phyloP scores from a whole-genome alignment of 2,329 filamentous ascomycete species.

The Paraphoma sp. region DNA sequence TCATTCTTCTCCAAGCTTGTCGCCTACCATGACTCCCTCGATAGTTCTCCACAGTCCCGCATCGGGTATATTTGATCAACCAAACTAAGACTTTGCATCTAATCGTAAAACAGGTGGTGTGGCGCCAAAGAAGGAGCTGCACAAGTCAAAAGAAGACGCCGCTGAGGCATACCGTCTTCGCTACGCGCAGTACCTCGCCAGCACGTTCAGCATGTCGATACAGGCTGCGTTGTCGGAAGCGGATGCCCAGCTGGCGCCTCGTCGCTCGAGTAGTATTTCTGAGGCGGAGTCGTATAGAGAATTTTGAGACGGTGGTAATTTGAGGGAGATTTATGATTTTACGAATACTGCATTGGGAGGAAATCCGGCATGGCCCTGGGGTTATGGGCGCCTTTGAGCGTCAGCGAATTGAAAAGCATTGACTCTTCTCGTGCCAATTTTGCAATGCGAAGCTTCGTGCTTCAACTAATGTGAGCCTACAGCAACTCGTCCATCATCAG shows the following conservation, averaged over 20 bases:
- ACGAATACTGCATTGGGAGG: conserved; percentile 25
- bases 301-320: conserved; percentile 17
- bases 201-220: conserved; percentile 49
- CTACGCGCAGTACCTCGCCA: conserved; percentile 49
- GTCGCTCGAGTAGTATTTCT: conserved; percentile 42
- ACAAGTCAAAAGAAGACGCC: conserved; percentile 40
- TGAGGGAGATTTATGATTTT: conserved; percentile 24
- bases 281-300: conserved; percentile 43
- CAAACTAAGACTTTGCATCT: conserved; percentile 44
- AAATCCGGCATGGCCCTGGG: conserved; percentile 29
- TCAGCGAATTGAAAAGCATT: conserved; percentile 30
- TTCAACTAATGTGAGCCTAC: conserved; percentile 24
- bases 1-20: conserved; percentile 40
- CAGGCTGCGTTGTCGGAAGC: conserved; percentile 47
- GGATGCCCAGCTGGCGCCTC: conserved; percentile 44
- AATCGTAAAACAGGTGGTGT: conserved; percentile 40
- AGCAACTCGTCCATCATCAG: not conserved
- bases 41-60: conserved; percentile 47
- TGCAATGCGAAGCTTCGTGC: conserved; percentile 16
- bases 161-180: conserved; percentile 44
- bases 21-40: conserved; percentile 36
- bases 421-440: conserved; percentile 29
- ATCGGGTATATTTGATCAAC: conserved; percentile 50
- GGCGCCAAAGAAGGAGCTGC: conserved; percentile 41
- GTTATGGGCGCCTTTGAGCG: conserved; percentile 24